Percentiles rank a stretch among this genome's conserved stretches.
Conservation (phyloP, 108 stramenopile genomes). For the Cyclotella baltica region DNA sequence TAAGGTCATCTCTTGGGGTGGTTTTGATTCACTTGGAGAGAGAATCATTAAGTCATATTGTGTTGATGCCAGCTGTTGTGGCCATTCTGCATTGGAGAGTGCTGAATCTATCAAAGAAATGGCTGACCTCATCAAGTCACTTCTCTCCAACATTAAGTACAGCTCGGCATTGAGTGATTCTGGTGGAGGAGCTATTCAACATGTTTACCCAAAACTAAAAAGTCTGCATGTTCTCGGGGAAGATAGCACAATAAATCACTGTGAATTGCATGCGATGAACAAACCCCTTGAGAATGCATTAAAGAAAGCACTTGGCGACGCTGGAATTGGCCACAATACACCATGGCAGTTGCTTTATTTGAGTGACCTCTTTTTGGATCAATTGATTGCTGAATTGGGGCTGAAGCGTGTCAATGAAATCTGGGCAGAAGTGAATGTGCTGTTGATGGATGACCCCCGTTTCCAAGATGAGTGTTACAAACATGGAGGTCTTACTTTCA, state of each 20-base stretch:
- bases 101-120: background rate
- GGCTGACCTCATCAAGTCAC: background rate
- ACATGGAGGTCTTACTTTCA: too few species aligned
- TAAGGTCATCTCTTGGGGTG: background rate
- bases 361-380: background rate
- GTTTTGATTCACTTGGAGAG: background rate
- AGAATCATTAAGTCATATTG: background rate
- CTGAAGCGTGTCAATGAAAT: too few species aligned
- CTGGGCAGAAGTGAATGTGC: too few species aligned
- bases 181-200: background rate
- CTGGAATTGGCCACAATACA: background rate
- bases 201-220: background rate
- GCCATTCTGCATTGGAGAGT: background rate
- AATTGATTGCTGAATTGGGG: too few species aligned
- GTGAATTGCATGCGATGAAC: background rate
- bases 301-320: background rate
- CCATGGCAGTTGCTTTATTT: background rate
- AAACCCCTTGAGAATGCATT: background rate
- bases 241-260: too few species aligned
- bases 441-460: too few species aligned
- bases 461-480: too few species aligned
- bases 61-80: background rate
- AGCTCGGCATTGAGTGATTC: background rate
- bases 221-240: background rate
- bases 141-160: background rate